Evolutionary conservation across 148 eudicot species (phyloP), one percentile per base, ranked within the genome.

Genomic region (Polygonum maritimum): DNA sequence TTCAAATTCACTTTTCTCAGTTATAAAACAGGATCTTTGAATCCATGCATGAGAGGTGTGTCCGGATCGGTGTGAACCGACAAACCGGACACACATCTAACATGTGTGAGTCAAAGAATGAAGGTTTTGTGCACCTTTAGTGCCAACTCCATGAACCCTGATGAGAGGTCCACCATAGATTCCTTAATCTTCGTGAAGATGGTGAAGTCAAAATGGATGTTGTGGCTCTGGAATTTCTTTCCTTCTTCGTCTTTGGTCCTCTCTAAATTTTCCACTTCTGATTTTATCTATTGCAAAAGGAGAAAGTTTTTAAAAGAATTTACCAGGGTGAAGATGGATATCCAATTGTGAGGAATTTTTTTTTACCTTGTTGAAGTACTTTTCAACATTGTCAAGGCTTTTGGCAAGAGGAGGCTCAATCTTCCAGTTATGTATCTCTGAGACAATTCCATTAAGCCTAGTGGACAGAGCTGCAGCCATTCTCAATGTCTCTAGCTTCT

Each of bases 61-160:
- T 26, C 31, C 31, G 31, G 31, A 0, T 26, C 31, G 1, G 31
- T 26, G 0, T 26, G 31, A 26, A 26, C 31, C 1, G 31, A 26
- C 31, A 26, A 26, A 26, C 31, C 31, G 31, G 31, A 26, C 31
- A 26, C 31, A 26, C 1, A 1, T 26, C 14, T 10, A 3, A 3
- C 33, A 39, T 13, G 36, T 69, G 3, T 69, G 15, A 35, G 10
- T 63, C 38, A 71, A 41, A 71, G 33, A 7, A 41, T 71, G 33
- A 10, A 40, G 48, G 35, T 21, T 41, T 21, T 38, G 31, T 57
- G 45, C 81, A 95, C 99, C 99, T 88, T 85, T 7, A 96, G 82
- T 79, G 93, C 94, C 80, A 92, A 75, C 86, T 96, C 99, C 98
- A 96, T 96, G 82, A 94, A 91, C 83, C 86, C 76, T 15, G 99